Conservation (phyloP, 139 green algal genomes). For the Raphidocelis subcapitata region DNA sequence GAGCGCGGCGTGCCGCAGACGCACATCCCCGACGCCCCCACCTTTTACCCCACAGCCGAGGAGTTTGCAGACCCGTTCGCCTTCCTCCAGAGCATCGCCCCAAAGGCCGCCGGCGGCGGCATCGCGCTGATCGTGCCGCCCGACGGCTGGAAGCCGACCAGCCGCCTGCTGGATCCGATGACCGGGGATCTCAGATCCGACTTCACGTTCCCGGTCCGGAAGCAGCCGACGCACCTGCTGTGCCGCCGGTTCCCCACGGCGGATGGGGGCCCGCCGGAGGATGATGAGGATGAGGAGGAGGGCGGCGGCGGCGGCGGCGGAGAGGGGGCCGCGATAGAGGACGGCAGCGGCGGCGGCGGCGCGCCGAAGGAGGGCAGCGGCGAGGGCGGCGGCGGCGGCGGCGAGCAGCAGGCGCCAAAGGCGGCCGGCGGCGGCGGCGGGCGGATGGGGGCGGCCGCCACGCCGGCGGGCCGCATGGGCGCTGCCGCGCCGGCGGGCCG, state of each 20-base stretch:
- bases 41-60: slow-evolving; percentile 73
- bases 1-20: slow-evolving; percentile 23
- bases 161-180: slow-evolving; percentile 14
- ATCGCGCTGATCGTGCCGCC: slow-evolving; percentile 91
- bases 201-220: slow-evolving; percentile 16
- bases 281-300: background rate
- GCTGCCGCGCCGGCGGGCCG: too few species aligned
- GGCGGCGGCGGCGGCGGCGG: background rate
- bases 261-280: slow-evolving; percentile 6
- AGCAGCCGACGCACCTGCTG: slow-evolving; percentile 27
- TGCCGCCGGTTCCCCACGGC: slow-evolving; percentile 17
- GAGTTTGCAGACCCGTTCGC: slow-evolving; percentile 81
- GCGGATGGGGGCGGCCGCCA: too few species aligned
- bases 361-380: too few species aligned
- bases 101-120: slow-evolving; percentile 65
- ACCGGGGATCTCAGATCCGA: slow-evolving; percentile 17
- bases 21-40: slow-evolving; percentile 50
- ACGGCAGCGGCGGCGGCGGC: background rate
- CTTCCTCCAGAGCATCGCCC: slow-evolving; percentile 74
- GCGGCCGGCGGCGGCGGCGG: too few species aligned
- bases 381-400: background rate
- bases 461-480: too few species aligned
- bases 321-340: background rate
- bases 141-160: slow-evolving; percentile 54
- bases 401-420: too few species aligned